phyloP scores from a whole-genome alignment of 495 filamentous ascomycete species.

The Tuber melanosporum region DNA sequence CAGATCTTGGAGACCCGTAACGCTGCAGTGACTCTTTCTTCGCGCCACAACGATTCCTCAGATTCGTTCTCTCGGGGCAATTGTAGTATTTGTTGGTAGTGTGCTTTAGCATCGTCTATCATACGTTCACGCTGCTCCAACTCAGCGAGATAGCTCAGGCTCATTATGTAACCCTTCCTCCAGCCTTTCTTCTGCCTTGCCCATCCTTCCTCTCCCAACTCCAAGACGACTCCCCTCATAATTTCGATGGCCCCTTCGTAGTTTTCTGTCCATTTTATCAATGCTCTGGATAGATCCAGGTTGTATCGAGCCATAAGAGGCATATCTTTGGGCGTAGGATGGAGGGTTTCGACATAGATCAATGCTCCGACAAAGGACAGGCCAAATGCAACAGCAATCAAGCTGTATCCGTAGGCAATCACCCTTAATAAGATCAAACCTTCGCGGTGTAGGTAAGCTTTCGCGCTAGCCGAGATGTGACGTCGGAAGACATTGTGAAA shows the following conservation, averaged over 20 bases:
- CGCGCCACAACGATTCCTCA: neutral
- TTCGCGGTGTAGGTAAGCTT: slow-evolving; percentile 32
- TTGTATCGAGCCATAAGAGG: slow-evolving; percentile 11
- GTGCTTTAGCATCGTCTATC: neutral
- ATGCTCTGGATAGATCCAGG: slow-evolving; percentile 9
- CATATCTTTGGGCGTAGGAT: slow-evolving; percentile 15
- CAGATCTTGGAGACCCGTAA: slow-evolving; percentile 21
- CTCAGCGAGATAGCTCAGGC: slow-evolving; percentile 18
- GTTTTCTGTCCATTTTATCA: slow-evolving; percentile 12
- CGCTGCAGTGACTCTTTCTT: slow-evolving; percentile 16
- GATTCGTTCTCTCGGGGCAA: slow-evolving; percentile 1
- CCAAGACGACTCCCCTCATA: slow-evolving; percentile 9
- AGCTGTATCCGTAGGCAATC: slow-evolving; percentile 26
- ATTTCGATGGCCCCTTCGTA: slow-evolving; percentile 3
- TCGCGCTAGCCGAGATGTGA: slow-evolving; percentile 28
- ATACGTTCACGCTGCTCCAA: slow-evolving; percentile 6
- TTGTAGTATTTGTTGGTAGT: slow-evolving; percentile 8
- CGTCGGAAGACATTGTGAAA: slow-evolving; percentile 12
- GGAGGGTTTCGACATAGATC: slow-evolving; percentile 7
- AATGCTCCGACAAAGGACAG: slow-evolving; percentile 6
- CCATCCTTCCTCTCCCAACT: slow-evolving; percentile 12
- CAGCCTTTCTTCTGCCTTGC: neutral
- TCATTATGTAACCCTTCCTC: neutral
- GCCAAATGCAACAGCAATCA: slow-evolving; percentile 11
- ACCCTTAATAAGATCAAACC: slow-evolving; percentile 24